Evolutionary conservation across 352 stramenopile genomes (phyloP), one percentile per base, ranked within the genome.

Genomic region (Globisporangium polare): DNA sequence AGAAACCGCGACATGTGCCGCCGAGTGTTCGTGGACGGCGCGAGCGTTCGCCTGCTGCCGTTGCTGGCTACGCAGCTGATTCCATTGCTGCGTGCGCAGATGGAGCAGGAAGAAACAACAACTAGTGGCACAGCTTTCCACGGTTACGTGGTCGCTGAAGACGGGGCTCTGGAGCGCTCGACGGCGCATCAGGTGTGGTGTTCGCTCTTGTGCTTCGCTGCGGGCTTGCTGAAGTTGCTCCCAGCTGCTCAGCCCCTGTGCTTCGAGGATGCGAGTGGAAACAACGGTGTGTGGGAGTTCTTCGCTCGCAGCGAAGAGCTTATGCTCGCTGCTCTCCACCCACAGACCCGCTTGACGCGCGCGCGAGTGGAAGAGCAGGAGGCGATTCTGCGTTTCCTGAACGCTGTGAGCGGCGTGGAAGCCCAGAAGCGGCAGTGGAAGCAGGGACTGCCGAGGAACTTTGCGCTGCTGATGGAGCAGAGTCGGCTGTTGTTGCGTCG

Each of bases 381-480:
- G 20, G 60, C 70, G 8, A 39, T 74, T 22, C 51, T 90, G 15
- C 71, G 67, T 20, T 74, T 89, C 6, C 27, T 89, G 22, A 77
- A 68, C 41, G 77, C 68, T 31, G 53, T 90, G 20, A 90, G 78
- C 24, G 58, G 57, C 8, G 68, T 39, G 10, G 15, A 58, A 0
- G 35, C 39, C 5, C 61, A 62, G 31, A 75, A 73, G 46, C 79
- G 78, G 55, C 71, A 76, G 31, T 90, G 81, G 81, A 74, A 79
- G 17, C 70, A 83, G 58, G 78, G 76, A 24, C 74, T 90, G 27
- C 81, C 81, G 17, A 65, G 58, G 5, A 88, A 73, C 45, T 53
- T 60, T 39, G 75, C 83, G 13, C 67, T 89, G 17, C 64, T 90
- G 0, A 85, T 90, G 77, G 81, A 90, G 58, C 78, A 86, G 20